A percentile compares a stretch with the other conserved stretches of the same genome.
Conservation (phyloP, 73 alveolate genomes). For the Paramecium sonneborni region DNA sequence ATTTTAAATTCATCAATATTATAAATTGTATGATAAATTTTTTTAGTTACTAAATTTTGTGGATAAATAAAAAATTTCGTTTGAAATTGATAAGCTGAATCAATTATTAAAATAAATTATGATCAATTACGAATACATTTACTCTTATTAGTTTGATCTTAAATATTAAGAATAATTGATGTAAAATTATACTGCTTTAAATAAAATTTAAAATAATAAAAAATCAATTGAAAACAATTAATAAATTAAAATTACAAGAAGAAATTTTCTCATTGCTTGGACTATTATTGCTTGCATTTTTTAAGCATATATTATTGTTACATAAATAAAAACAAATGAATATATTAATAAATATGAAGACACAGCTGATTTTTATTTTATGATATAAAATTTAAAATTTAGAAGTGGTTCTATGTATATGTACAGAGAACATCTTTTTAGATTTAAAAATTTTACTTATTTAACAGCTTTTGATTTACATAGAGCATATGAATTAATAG, state of each 20-base stretch:
- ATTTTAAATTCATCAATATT: background rate
- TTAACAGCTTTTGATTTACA: background rate
- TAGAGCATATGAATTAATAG: background rate
- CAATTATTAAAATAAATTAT: background rate
- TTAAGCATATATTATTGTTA: background rate
- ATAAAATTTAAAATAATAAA: background rate
- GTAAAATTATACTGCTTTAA: background rate
- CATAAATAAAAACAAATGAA: background rate
- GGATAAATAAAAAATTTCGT: background rate
- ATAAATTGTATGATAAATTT: background rate
- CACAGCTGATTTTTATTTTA: conserved; percentile 12
- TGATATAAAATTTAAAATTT: conserved; percentile 41
- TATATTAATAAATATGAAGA: background rate
- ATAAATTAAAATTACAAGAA: background rate
- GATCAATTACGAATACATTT: background rate
- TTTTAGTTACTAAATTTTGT: background rate
- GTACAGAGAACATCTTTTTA: conserved; percentile 6
- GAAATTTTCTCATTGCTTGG: background rate
- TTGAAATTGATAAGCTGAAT: background rate
- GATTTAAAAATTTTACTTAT: conserved; percentile 8
- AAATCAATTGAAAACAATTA: background rate
- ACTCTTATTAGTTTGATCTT: background rate
- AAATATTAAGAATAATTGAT: background rate
- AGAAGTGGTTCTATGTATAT: conserved; percentile 30
- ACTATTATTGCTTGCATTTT: background rate